Evolutionary conservation across 2,329 filamentous ascomycete genomes (phyloP).

Genomic region (Trichoderma hamatum): DNA sequence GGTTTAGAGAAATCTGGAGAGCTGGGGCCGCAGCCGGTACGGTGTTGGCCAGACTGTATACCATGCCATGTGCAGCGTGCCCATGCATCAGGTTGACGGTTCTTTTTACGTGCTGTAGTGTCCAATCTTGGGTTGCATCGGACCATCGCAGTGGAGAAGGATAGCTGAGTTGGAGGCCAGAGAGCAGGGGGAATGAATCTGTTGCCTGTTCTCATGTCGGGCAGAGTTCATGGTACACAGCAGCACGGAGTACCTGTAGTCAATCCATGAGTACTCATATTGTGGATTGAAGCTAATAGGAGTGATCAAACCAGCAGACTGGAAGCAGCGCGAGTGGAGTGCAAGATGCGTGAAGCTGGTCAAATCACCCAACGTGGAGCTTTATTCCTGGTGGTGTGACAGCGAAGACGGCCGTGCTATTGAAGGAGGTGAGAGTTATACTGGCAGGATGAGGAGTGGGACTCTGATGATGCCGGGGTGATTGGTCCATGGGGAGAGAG

Average conservation of each 20-base stretch:
- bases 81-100: slow-evolving; percentile 2
- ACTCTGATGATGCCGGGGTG: not conserved
- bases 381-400: slow-evolving; percentile 10
- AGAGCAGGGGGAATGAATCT: not conserved
- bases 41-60: slow-evolving; percentile 10
- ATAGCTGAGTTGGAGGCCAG: slow-evolving; percentile 15
- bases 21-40: not conserved
- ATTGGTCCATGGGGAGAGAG: not conserved
- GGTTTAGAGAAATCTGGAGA: slow-evolving; percentile 10
- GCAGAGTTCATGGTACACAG: not conserved
- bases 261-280: not conserved
- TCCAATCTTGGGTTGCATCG: slow-evolving; percentile 18
- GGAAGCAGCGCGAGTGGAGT: not conserved
- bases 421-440: not conserved
- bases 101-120: not conserved
- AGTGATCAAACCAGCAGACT: not conserved
- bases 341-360: not conserved
- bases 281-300: not conserved
- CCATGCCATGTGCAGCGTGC: slow-evolving; percentile 21
- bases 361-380: slow-evolving; percentile 11
- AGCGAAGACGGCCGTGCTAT: not conserved
- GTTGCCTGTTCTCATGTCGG: not conserved
- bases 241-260: not conserved
- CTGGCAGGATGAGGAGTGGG: slow-evolving; percentile 9
- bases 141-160: slow-evolving; percentile 16